These are phyloP conservation scores for Jatropha multifida DNA, from an alignment of 441 rosid species.

Conservation along the genomic window DNA sequence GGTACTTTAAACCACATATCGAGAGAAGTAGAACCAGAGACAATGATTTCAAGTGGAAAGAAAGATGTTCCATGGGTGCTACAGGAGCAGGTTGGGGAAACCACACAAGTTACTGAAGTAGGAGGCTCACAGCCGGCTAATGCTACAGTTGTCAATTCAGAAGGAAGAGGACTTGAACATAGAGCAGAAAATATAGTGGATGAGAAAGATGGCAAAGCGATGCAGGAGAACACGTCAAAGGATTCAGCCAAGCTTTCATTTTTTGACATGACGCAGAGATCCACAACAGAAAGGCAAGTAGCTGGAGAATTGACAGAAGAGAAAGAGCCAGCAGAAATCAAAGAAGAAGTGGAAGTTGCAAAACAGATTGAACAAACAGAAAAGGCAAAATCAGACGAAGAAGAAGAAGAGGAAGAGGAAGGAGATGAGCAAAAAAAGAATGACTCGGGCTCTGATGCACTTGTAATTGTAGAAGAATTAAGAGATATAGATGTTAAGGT, in stretches of 20 bases:
- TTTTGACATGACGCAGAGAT: slow-evolving; percentile 34
- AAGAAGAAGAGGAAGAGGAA: slow-evolving; percentile 39
- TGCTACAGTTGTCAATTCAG: slow-evolving; percentile 24
- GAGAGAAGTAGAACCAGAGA: slow-evolving; percentile 27
- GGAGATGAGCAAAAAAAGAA: slow-evolving; percentile 50
- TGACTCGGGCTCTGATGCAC: slow-evolving; percentile 60
- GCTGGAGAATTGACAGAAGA: slow-evolving; percentile 25
- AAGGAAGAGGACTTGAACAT: slow-evolving; percentile 27
- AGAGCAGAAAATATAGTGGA: slow-evolving; percentile 20
- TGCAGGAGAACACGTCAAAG: slow-evolving; percentile 12
- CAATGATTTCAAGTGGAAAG: slow-evolving; percentile 8
- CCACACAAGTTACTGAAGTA: slow-evolving; percentile 25
- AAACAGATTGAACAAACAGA: slow-evolving; percentile 30
- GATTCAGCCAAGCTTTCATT: slow-evolving; percentile 40
- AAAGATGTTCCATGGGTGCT: slow-evolving; percentile 22
- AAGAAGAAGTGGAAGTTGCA: slow-evolving; percentile 26
- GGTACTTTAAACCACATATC: slow-evolving; percentile 25
- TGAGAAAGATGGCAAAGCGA: slow-evolving; percentile 21
- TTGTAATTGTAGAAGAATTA: slow-evolving; percentile 58
- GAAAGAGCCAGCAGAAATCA: slow-evolving; percentile 24
- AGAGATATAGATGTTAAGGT: slow-evolving; percentile 56
- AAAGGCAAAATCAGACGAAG: slow-evolving; percentile 51
- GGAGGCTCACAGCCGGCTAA: slow-evolving; percentile 28
- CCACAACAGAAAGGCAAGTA: slow-evolving; percentile 31
- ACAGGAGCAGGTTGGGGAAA: slow-evolving; percentile 27